Base-by-base conservation (phyloP, 352 stramenopile species). In the Phytophthora foliorum region DNA sequence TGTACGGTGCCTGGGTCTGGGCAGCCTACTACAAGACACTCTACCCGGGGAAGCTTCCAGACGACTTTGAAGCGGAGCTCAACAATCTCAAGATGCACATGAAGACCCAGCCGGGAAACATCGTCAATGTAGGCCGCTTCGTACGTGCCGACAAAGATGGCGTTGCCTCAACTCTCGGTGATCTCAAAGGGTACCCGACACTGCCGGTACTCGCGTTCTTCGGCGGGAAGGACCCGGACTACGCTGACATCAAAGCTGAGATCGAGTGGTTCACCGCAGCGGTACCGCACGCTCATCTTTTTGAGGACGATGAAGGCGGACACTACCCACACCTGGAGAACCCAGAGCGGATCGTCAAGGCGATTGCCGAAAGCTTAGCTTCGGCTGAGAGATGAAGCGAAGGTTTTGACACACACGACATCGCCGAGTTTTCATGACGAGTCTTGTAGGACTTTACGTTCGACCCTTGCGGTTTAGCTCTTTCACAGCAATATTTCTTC, bases 1-100 rank as follows among this genome's bases (percentile, higher is more conserved):
- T 81, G 27, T 84, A 75, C 29, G 76, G 69, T 25, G 56, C 59
- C 7, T 63, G 38, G 6, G 4, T 76, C 41, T 84, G 73, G 69
- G 32, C 64, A n/a, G 44, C 16, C n/a, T 84, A 81, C 62, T 84
- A 84, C 73, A 78, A 71, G 34, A 75, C 59, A 14, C 66, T 84
- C 14, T 84, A 63, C 44, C 68, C 69, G 5, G 56, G 69, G 5
- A 66, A 63, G 46, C 21, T 34, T 4, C 72, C 69, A 1, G 49
- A 55, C 0, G 75, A 82, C 31, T 67, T 82, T 48, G 61, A 76
- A 5, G n/a, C 17, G 0, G 75, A 83, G 41, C 22, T 81, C 19
- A 49, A 62, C 9, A 58, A 75, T 14, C 41, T 84, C 10, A 32
- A 44, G 34, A 45, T 2, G 2, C 76, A 84, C 29, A 8, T 81